A percentile compares a stretch with the other conserved stretches of the same genome.
These are phyloP conservation scores for Nakazawaea holstii DNA, from an alignment of 805 yeast genomes.

Conservation along the genomic window DNA sequence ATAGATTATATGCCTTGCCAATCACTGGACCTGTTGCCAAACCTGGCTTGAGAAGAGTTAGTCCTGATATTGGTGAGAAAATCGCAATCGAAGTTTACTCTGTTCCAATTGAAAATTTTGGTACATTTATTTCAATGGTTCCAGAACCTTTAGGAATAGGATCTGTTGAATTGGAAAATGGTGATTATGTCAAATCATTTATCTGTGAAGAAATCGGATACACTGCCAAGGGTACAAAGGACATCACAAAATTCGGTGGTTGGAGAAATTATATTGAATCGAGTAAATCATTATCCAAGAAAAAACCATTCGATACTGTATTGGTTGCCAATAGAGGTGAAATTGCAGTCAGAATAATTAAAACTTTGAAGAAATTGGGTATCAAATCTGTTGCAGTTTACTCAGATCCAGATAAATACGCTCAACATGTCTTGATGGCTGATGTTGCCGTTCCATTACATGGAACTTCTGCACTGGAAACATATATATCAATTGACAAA, in stretches of 20 bases:
- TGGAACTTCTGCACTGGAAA: constrained; percentile 85
- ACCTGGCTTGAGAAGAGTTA: constrained; percentile 82
- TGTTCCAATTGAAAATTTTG: constrained; percentile 73
- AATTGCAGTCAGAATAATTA: constrained; percentile 91
- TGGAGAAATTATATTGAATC: constrained; percentile 63
- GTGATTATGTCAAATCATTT: constrained; percentile 86
- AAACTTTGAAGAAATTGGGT: constrained; percentile 74
- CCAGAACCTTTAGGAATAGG: constrained; percentile 97
- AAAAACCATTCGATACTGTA: constrained; percentile 74
- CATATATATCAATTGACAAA: constrained; percentile 82
- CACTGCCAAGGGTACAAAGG: constrained; percentile 61
- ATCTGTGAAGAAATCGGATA: constrained; percentile 93
- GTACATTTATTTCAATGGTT: constrained; percentile 79
- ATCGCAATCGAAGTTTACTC: constrained; percentile 81
- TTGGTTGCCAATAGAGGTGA: constrained; percentile 97
- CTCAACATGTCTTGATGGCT: constrained; percentile 80
- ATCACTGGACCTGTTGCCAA: constrained; percentile 75
- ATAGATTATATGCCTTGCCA: constrained; percentile 80
- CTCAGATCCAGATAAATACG: constrained; percentile 84
- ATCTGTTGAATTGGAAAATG: constrained; percentile 74
- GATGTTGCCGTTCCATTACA: constrained; percentile 76
- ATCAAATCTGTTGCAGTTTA: constrained; percentile 83
- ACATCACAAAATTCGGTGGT: constrained; percentile 84
- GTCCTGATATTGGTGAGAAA: constrained; percentile 40
- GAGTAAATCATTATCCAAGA: constrained; percentile 26